Percentiles rank a stretch among this genome's conserved stretches.
phyloP scores from a whole-genome alignment of 306 rosid species.

The Pyrus pyrifolia region DNA sequence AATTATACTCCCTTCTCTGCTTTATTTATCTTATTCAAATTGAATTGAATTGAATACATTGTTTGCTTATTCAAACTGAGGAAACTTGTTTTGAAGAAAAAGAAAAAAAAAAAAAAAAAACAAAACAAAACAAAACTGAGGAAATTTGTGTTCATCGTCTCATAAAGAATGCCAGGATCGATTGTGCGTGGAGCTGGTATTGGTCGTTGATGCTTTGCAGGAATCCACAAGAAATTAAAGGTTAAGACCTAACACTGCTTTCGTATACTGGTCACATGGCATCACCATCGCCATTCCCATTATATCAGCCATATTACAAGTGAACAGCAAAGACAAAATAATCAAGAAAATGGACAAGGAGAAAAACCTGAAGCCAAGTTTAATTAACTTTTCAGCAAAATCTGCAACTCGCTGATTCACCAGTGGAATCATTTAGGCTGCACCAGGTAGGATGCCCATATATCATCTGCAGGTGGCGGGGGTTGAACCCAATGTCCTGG shows the following conservation, averaged over 20 bases:
- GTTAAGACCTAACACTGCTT: neutral
- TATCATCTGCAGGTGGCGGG: constrained; percentile 79
- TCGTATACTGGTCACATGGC: neutral
- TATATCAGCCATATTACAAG: neutral
- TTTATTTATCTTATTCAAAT: no score
- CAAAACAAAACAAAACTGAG: neutral
- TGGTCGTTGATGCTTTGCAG: neutral
- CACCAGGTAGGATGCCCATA: constrained; percentile 83
- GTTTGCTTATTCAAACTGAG: neutral
- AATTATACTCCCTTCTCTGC: no score
- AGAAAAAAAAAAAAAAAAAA: neutral
- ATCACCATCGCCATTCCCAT: neutral
- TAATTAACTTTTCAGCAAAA: neutral
- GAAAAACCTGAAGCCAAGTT: neutral
- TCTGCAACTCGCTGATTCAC: neutral
- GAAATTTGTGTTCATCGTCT: neutral
- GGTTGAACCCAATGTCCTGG: constrained; percentile 95
- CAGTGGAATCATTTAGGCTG: constrained; percentile 40
- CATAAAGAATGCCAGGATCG: neutral
- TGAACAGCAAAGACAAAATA: neutral
- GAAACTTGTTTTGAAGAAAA: no score
- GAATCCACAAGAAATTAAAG: no score
- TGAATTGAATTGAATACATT: neutral
- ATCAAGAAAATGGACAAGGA: neutral
- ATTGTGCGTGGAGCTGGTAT: no score